A percentile compares a stretch with the other conserved stretches of the same genome.
Conservation (phyloP, 495 filamentous ascomycete species). For the Tirmania nivea region DNA sequence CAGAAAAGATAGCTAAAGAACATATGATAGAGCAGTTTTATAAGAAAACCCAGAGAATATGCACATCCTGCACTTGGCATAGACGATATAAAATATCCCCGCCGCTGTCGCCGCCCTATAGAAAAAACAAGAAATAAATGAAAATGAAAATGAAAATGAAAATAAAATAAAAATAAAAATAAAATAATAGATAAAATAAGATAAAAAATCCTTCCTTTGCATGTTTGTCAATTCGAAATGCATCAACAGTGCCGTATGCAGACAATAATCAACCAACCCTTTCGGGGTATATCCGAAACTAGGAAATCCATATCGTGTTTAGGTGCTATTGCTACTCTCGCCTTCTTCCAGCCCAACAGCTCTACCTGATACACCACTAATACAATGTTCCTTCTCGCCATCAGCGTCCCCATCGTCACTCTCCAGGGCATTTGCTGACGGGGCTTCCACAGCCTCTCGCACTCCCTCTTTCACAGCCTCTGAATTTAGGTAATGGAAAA, state of each 20-base stretch:
- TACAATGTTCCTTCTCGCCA: no score
- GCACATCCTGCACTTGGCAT: not conserved
- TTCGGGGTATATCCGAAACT: no score
- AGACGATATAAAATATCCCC: not conserved
- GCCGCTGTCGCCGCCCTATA: not conserved
- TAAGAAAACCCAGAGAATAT: not conserved
- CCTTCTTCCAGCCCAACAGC: constrained; percentile 7
- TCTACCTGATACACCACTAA: constrained; percentile 1
- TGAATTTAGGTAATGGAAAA: constrained; percentile 9
- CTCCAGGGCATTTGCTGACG: constrained; percentile 4
- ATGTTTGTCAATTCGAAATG: not conserved
- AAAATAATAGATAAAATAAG: not conserved
- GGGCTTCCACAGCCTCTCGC: constrained; percentile 7
- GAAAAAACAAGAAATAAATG: not conserved
- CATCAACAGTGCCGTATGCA: not conserved
- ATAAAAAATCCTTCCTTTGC: not conserved
- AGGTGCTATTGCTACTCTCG: constrained; percentile 8
- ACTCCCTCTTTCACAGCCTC: constrained; percentile 4
- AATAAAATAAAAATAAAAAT: not conserved
- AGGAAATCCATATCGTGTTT: no score
- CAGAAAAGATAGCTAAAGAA: no score
- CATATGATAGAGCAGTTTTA: no score
- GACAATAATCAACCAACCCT: no score
- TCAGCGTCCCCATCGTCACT: constrained; percentile 6
- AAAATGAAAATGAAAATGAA: not conserved